Evolutionary conservation across 345 rosid species (phyloP).

Genomic region (Eucalyptus melliodora): DNA sequence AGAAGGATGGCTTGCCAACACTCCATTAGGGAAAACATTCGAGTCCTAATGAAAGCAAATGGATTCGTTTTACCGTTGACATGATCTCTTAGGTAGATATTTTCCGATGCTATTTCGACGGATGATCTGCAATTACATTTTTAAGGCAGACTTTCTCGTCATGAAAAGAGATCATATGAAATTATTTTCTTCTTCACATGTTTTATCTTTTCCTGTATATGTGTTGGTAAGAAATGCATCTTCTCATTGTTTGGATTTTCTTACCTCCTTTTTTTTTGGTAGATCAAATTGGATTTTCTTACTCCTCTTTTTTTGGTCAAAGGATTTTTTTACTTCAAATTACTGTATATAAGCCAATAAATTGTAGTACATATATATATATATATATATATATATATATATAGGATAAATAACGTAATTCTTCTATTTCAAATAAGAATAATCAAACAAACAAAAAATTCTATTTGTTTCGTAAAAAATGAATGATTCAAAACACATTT

Average conservation of each 20-base stretch:
- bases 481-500: background rate
- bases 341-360: background rate
- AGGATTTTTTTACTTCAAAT: background rate
- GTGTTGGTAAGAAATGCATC: background rate
- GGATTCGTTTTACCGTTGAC: background rate
- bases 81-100: background rate
- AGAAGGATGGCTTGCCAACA: slow-evolving; percentile 11
- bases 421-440: background rate
- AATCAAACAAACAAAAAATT: background rate
- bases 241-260: background rate
- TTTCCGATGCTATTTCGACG: background rate
- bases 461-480: accelerated
- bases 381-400: too few species aligned
- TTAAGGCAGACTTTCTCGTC: background rate
- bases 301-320: too few species aligned
- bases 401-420: background rate
- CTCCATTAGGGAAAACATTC: background rate
- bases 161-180: background rate
- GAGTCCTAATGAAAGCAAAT: background rate
- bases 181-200: background rate
- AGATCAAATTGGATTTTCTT: too few species aligned
- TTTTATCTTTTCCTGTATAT: background rate
- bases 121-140: background rate
- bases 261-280: too few species aligned
- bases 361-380: background rate